These are phyloP conservation scores for Rhizopus microsporus DNA, from an alignment of 371 early-diverging fungal genomes.

Conservation along the genomic window DNA sequence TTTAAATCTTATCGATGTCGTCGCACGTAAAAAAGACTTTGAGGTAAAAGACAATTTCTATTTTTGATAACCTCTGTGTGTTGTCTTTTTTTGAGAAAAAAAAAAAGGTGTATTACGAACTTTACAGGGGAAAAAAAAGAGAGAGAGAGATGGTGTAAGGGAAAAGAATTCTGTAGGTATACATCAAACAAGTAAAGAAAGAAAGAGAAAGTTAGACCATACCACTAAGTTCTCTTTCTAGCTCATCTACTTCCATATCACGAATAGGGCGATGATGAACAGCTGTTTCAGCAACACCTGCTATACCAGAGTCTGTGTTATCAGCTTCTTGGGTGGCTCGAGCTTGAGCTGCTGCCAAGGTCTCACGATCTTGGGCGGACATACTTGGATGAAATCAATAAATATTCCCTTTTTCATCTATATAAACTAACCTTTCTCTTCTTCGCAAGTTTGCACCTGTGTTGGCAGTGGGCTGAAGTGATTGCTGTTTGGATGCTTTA, in stretches of 20 bases:
- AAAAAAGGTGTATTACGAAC: neutral
- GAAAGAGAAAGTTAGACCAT: slow-evolving; percentile 21
- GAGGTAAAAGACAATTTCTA: no score
- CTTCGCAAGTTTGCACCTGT: slow-evolving; percentile 42
- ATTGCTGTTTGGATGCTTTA: slow-evolving; percentile 46
- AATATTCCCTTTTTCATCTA: neutral
- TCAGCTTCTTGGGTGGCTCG: slow-evolving; percentile 22
- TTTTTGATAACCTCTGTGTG: slow-evolving; percentile 26
- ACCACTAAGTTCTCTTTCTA: slow-evolving; percentile 64
- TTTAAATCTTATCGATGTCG: no score
- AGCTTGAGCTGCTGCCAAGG: slow-evolving; percentile 45
- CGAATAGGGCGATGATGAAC: slow-evolving; percentile 26
- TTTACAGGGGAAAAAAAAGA: neutral
- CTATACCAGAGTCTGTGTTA: slow-evolving; percentile 8
- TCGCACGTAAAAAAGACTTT: no score
- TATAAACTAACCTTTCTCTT: slow-evolving; percentile 41
- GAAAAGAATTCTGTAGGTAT: neutral
- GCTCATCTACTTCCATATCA: slow-evolving; percentile 60
- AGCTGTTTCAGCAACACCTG: slow-evolving; percentile 27
- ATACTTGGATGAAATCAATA: slow-evolving; percentile 24
- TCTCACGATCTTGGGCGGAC: slow-evolving; percentile 52
- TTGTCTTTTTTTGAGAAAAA: no score
- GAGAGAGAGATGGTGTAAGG: neutral
- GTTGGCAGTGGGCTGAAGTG: slow-evolving; percentile 21
- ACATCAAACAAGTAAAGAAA: neutral